These are phyloP conservation scores for Drechmeria coniospora DNA, from an alignment of 2,329 filamentous ascomycete genomes.

Conservation along the genomic window DNA sequence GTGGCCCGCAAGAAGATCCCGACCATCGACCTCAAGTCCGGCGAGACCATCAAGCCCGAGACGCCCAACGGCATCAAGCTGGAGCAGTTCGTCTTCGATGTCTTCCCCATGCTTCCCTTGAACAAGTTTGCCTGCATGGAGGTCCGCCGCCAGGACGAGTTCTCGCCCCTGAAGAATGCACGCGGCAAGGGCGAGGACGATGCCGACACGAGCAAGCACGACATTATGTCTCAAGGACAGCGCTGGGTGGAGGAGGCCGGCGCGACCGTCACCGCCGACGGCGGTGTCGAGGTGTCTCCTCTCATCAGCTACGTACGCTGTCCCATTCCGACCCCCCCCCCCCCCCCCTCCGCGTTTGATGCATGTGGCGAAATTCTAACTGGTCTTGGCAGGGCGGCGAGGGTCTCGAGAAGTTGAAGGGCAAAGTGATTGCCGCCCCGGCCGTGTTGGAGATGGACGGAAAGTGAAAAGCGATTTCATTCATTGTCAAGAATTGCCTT, in stretches of 20 bases:
- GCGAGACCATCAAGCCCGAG: slow-evolving; percentile 73
- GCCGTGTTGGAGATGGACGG: slow-evolving; percentile 33
- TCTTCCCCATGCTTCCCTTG: slow-evolving; percentile 78
- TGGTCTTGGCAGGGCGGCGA: slow-evolving; percentile 37
- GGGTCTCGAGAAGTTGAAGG: slow-evolving; percentile 40
- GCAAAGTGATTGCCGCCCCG: slow-evolving; percentile 36
- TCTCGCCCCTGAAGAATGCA: slow-evolving; percentile 90
- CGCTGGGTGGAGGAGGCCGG: slow-evolving; percentile 74
- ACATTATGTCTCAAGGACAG: slow-evolving; percentile 81
- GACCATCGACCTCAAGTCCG: slow-evolving; percentile 58
- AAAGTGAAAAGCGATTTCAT: background rate
- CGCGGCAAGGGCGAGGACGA: slow-evolving; percentile 80
- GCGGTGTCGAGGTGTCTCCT: slow-evolving; percentile 80
- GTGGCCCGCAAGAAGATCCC: slow-evolving; percentile 98
- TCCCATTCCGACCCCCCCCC: background rate
- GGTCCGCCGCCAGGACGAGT: slow-evolving; percentile 93
- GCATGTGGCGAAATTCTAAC: slow-evolving; percentile 4
- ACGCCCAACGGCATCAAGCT: slow-evolving; percentile 98
- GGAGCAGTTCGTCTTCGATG: slow-evolving; percentile 98
- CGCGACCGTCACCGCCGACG: slow-evolving; percentile 51
- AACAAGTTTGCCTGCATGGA: slow-evolving; percentile 91
- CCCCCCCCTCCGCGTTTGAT: background rate
- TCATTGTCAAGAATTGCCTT: background rate
- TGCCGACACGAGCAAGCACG: slow-evolving; percentile 76
- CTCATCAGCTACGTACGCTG: slow-evolving; percentile 84